Evolutionary conservation across 352 stramenopile species (phyloP).

Genomic region (Pythium myriotylum): DNA sequence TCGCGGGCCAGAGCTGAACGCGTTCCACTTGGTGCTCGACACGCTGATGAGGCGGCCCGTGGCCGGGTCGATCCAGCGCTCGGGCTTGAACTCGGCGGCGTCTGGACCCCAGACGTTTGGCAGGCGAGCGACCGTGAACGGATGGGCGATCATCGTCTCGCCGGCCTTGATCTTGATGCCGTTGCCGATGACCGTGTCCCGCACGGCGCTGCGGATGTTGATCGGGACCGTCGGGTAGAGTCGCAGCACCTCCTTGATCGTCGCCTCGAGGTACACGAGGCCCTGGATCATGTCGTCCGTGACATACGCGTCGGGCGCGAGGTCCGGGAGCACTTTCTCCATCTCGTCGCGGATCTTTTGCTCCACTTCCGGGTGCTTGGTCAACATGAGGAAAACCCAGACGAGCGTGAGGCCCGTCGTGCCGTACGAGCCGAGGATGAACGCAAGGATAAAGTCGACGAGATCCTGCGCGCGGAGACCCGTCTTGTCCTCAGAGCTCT

Average conservation of each 20-base stretch:
- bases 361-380: constrained; percentile 55
- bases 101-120: constrained; percentile 16
- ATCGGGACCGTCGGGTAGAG: constrained; percentile 60
- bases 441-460: constrained; percentile 60
- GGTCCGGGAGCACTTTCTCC: constrained; percentile 11
- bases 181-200: constrained; percentile 47
- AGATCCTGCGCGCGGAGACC: constrained; percentile 50
- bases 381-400: constrained; percentile 73
- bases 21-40: constrained; percentile 32
- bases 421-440: constrained; percentile 70
- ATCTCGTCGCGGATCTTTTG: constrained; percentile 53
- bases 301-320: constrained; percentile 18
- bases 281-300: constrained; percentile 45
- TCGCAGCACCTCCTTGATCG: constrained; percentile 60
- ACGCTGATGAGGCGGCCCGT: constrained; percentile 22
- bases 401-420: constrained; percentile 65
- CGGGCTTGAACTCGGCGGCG: constrained; percentile 53
- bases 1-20: constrained; percentile 43
- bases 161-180: constrained; percentile 26
- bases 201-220: constrained; percentile 52
- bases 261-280: constrained; percentile 58
- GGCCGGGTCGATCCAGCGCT: constrained; percentile 62
- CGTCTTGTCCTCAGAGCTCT: constrained; percentile 11
- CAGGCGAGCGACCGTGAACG: constrained; percentile 35
- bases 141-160: constrained; percentile 22